These are phyloP conservation scores for Fusarium musae DNA, from an alignment of 2,329 filamentous ascomycete species.

Conservation along the genomic window DNA sequence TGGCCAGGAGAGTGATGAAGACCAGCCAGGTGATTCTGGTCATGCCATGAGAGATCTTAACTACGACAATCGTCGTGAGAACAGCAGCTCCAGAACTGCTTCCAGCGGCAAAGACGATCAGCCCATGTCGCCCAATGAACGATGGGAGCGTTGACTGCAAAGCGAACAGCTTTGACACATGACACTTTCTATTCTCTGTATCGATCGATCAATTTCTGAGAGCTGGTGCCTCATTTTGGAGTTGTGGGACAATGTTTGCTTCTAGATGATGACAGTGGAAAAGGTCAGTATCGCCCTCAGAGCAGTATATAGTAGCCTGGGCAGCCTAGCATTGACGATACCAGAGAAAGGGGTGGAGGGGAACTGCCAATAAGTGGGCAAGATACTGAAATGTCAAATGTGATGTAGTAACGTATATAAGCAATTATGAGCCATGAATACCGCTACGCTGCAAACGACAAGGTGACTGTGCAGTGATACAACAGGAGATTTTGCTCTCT, in stretches of 20 bases:
- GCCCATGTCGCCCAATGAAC: conserved; percentile 25
- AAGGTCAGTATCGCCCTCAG: neutral
- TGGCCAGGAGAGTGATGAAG: neutral
- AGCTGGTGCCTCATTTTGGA: conserved; percentile 19
- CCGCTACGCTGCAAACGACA: neutral
- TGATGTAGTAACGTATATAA: conserved; percentile 27
- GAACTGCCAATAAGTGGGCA: neutral
- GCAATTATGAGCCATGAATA: conserved; percentile 12
- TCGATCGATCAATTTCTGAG: neutral
- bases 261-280: conserved; percentile 6
- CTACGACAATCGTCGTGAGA: conserved; percentile 14
- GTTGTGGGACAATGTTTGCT: conserved; percentile 20
- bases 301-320: neutral
- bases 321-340: neutral
- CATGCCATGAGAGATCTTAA: conserved; percentile 22
- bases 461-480: neutral
- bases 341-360: neutral
- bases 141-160: conserved; percentile 26
- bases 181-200: conserved; percentile 19
- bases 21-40: conserved; percentile 15
- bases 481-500: neutral
- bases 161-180: neutral
- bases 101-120: conserved; percentile 45
- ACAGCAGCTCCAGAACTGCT: conserved; percentile 27
- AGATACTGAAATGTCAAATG: conserved; percentile 23